Evolutionary conservation across 208 protist genomes (phyloP), one percentile per base, ranked within the genome.

Genomic region (Trypanosomatidae sp.): DNA sequence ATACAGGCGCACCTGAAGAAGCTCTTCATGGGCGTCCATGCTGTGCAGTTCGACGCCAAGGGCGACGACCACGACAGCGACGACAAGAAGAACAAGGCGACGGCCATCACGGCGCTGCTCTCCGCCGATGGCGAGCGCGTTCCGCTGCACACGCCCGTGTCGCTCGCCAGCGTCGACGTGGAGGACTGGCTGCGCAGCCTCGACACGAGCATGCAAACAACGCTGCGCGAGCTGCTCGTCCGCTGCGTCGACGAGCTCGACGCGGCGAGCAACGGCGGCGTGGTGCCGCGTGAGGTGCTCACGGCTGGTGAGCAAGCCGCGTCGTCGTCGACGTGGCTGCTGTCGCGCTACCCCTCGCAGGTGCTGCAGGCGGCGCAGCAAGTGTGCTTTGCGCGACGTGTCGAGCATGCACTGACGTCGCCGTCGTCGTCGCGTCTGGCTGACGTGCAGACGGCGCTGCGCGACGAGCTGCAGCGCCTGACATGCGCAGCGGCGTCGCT

Each of bases 1-100:
- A 90, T 97, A 38, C 87, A 96, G 56, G 53, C 71, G 2, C 90
- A 97, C 45, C 63, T 97, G 8, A 94, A 91, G 56, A 97, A 96
- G 58, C 79, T 92, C 25, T 97, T 97, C 59, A 93, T 95, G 85
- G 90, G 84, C 38, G 95, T 97, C 43, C 62, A 92, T 57, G 58
- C 53, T 25, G 79, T 96, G 15, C 45, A 67, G 26, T 96, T 96
- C 58, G 80, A 81, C 50, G 51, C 66, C 6, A n/a, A n/a, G n/a
- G n/a, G n/a, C n/a, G n/a, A n/a, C n/a, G n/a, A n/a, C n/a, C n/a
- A n/a, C n/a, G n/a, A n/a, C n/a, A n/a, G n/a, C n/a, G n/a, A n/a
- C n/a, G 64, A 88, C 39, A 42, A 76, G 38, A n/a, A n/a, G n/a
- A n/a, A n/a, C n/a, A n/a, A n/a, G n/a, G n/a, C n/a, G n/a, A 90